phyloP scores from a whole-genome alignment of 2,329 filamentous ascomycete species.

The Fusarium euwallaceae region DNA sequence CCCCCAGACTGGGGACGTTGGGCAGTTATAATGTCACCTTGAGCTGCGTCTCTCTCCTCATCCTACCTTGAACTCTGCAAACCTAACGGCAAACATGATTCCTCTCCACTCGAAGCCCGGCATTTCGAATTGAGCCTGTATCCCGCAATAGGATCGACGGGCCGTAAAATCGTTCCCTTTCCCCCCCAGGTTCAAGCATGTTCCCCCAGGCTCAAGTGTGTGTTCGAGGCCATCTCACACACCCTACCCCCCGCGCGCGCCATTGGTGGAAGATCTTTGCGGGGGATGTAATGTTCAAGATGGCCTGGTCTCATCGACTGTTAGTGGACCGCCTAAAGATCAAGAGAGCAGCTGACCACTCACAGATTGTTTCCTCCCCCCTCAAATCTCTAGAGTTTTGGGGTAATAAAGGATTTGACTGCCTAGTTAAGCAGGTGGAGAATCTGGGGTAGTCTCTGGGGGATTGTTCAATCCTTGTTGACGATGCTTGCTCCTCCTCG shows the following conservation, averaged over 20 bases:
- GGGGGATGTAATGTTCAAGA: constrained; percentile 8
- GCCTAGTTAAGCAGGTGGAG: constrained; percentile 24
- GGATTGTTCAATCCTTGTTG: constrained; percentile 13
- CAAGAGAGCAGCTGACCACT: constrained; percentile 23
- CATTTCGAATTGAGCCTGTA: constrained; percentile 5
- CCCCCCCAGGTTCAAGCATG: background rate
- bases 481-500: background rate
- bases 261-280: constrained; percentile 46
- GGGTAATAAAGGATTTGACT: constrained; percentile 17
- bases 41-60: constrained; percentile 14
- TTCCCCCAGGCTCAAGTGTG: background rate
- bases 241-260: background rate
- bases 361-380: constrained; percentile 12
- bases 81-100: background rate
- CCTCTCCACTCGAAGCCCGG: background rate
- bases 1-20: background rate
- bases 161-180: constrained; percentile 21
- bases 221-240: constrained; percentile 7
- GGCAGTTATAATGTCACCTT: constrained; percentile 26
- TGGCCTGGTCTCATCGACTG: constrained; percentile 10
- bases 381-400: constrained; percentile 24
- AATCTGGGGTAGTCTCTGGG: constrained; percentile 42
- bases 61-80: constrained; percentile 6
- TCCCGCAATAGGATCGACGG: constrained; percentile 42
- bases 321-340: constrained; percentile 45